phyloP scores from a whole-genome alignment of 352 stramenopile genomes.

The Stramenopiles sp. region DNA sequence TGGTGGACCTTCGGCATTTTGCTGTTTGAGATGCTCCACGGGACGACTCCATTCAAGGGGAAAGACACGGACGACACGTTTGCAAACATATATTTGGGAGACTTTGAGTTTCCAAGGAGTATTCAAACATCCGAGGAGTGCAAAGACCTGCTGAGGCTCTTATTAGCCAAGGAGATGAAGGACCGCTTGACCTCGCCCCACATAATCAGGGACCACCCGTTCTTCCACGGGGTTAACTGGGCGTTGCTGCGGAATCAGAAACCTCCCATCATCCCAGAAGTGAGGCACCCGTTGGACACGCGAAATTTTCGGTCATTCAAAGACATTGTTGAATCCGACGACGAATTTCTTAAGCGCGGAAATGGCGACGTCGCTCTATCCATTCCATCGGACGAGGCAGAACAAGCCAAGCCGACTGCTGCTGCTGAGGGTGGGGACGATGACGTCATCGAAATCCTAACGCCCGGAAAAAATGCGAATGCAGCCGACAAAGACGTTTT shows the following conservation, averaged over 20 bases:
- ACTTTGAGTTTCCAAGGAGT: conserved; percentile 35
- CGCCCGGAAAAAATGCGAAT: neutral
- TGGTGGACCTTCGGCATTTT: conserved; percentile 72
- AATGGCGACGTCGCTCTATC: neutral
- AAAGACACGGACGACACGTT: conserved; percentile 58
- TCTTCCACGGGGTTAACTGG: conserved; percentile 8
- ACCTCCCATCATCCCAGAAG: conserved; percentile 1
- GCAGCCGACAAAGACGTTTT: neutral
- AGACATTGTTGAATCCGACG: conserved; percentile 7
- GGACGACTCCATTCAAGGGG: conserved; percentile 60
- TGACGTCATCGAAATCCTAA: conserved; percentile 9
- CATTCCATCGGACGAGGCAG: neutral
- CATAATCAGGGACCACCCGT: neutral
- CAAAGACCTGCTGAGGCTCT: neutral
- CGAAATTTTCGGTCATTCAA: conserved; percentile 8
- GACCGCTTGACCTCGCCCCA: neutral
- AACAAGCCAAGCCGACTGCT: neutral
- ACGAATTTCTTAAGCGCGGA: conserved; percentile 5
- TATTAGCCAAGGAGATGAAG: neutral
- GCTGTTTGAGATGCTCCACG: conserved; percentile 64
- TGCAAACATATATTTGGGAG: conserved; percentile 59
- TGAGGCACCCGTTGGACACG: conserved; percentile 2
- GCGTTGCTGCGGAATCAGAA: neutral
- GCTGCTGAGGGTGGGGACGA: no score
- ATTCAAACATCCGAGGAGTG: conserved; percentile 6